phyloP scores from a whole-genome alignment of 306 rosid genomes.

The Glycine tomentella region DNA sequence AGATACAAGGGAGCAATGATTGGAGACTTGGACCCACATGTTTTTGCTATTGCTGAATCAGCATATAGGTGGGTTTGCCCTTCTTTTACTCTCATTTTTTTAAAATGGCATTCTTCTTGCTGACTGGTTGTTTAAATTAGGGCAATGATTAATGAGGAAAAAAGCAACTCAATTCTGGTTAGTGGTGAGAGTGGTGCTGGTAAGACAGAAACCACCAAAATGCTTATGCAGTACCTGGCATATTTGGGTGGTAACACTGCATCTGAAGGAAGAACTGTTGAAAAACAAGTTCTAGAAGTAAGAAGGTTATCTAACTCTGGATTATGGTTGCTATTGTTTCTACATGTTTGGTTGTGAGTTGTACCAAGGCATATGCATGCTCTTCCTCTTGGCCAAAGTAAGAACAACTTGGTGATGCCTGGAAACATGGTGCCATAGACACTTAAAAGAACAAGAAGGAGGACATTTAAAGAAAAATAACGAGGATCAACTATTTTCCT shows the following conservation, averaged over 20 bases:
- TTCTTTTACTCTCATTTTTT: conserved; percentile 47
- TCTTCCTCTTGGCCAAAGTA: conserved; percentile 38
- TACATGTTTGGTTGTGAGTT: conserved; percentile 38
- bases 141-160: conserved; percentile 83
- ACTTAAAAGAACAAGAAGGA: conserved; percentile 23
- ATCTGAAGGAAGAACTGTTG: conserved; percentile 79
- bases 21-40: conserved; percentile 85
- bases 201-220: conserved; percentile 95
- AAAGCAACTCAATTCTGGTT: conserved; percentile 88
- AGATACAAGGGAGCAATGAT: conserved; percentile 67
- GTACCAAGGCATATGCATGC: conserved; percentile 21
- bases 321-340: conserved; percentile 47
- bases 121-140: conserved; percentile 53
- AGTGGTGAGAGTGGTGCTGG: conserved; percentile 99
- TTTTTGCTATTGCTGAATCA: conserved; percentile 86
- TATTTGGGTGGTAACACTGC: conserved; percentile 80
- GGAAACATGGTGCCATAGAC: conserved; percentile 29
- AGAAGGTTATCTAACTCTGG: conserved; percentile 55
- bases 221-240: conserved; percentile 95
- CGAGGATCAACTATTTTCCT: conserved; percentile 31
- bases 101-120: conserved; percentile 42
- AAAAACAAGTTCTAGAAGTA: conserved; percentile 92
- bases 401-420: conserved; percentile 25
- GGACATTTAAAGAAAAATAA: too few species aligned
- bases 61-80: conserved; percentile 76